phyloP scores from a whole-genome alignment of 768 basidiomycete genomes.

The Ramaria sp. region DNA sequence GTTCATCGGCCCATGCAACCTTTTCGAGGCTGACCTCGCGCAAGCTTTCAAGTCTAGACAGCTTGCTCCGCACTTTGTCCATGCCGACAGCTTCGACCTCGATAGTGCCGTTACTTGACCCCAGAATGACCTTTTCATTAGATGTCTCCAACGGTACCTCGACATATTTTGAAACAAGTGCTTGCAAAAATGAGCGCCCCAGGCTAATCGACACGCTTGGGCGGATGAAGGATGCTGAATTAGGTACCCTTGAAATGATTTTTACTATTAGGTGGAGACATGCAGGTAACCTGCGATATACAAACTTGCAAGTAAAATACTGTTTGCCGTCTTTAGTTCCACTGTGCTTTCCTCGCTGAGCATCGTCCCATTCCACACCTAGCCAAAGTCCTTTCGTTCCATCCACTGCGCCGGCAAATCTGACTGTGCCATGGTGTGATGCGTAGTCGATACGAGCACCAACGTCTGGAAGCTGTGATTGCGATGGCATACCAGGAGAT shows the following conservation, averaged over 20 bases:
- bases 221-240: conserved; percentile 74
- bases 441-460: conserved; percentile 48
- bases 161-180: conserved; percentile 70
- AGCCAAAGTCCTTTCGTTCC: conserved; percentile 67
- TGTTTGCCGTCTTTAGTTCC: conserved; percentile 66
- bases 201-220: conserved; percentile 44
- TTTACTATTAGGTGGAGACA: conserved; percentile 1
- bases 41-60: conserved; percentile 55
- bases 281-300: neutral
- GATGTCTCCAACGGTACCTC: conserved; percentile 44
- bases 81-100: conserved; percentile 79
- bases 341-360: conserved; percentile 75
- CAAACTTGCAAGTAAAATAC: conserved; percentile 76
- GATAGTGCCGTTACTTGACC: conserved; percentile 76
- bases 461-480: conserved; percentile 21
- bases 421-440: conserved; percentile 56
- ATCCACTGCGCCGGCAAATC: conserved; percentile 54
- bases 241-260: conserved; percentile 33
- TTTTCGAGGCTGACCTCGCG: conserved; percentile 70
- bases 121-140: conserved; percentile 58
- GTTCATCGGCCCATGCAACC: conserved; percentile 38
- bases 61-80: conserved; percentile 63
- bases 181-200: conserved; percentile 64
- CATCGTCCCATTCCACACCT: conserved; percentile 97
- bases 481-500: neutral